phyloP scores from a whole-genome alignment of 768 basidiomycete species.

The Termitomyces sp. region DNA sequence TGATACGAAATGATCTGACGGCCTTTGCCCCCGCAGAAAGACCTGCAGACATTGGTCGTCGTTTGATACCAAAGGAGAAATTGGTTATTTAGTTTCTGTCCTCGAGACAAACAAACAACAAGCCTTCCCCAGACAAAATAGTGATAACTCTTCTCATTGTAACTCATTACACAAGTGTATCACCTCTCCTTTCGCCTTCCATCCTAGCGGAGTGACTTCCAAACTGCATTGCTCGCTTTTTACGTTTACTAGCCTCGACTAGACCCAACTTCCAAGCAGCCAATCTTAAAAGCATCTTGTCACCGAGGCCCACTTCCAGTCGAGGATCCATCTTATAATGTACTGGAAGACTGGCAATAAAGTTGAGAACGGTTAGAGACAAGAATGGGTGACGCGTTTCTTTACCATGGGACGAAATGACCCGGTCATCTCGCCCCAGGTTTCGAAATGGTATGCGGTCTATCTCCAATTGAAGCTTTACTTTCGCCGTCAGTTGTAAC shows the following conservation, averaged over 20 bases:
- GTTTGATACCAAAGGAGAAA: background rate
- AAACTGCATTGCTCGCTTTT: constrained; percentile 97
- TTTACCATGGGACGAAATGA: constrained; percentile 87
- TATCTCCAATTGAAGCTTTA: constrained; percentile 84
- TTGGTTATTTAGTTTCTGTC: background rate
- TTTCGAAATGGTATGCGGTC: constrained; percentile 86
- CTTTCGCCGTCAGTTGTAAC: background rate
- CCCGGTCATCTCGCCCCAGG: constrained; percentile 90
- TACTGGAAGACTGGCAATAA: constrained; percentile 75
- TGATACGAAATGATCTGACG: constrained; percentile 41
- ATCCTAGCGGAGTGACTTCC: constrained; percentile 85
- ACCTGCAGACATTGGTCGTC: constrained; percentile 10
- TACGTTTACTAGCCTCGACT: constrained; percentile 63
- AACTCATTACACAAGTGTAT: constrained; percentile 19
- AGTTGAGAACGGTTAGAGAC: constrained; percentile 71
- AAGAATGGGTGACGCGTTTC: constrained; percentile 92
- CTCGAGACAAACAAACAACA: background rate
- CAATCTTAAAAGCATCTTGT: constrained; percentile 80
- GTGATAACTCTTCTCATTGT: no score
- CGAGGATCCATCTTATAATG: constrained; percentile 79
- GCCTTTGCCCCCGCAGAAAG: constrained; percentile 16
- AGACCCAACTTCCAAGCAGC: constrained; percentile 73
- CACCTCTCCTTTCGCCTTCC: constrained; percentile 62
- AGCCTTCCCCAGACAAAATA: no score
- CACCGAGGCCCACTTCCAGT: constrained; percentile 72